These are phyloP conservation scores for Calvatia gigantea DNA, from an alignment of 768 basidiomycete genomes.

Conservation along the genomic window DNA sequence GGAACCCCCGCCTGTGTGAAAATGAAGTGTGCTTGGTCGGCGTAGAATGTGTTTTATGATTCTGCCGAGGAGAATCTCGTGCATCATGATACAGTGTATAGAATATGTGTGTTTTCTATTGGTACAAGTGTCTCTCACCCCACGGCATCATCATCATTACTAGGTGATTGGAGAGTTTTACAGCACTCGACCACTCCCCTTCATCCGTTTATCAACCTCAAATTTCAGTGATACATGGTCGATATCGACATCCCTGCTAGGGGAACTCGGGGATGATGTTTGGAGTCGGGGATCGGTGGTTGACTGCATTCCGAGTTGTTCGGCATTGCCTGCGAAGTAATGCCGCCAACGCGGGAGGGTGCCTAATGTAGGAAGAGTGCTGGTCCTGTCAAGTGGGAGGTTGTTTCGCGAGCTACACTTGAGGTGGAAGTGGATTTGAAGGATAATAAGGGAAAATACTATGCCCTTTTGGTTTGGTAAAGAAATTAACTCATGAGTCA, in stretches of 20 bases:
- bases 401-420: neutral
- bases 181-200: neutral
- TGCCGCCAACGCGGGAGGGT: slow-evolving; percentile 9
- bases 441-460: slow-evolving; percentile 7
- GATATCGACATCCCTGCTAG: neutral
- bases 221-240: neutral
- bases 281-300: slow-evolving; percentile 1
- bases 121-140: neutral
- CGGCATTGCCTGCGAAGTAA: neutral
- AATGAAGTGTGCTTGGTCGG: neutral
- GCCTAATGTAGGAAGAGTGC: slow-evolving; percentile 6
- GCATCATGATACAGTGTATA: neutral
- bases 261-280: neutral
- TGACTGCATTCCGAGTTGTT: neutral
- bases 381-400: neutral
- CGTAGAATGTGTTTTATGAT: neutral
- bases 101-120: neutral
- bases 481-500: neutral
- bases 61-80: neutral
- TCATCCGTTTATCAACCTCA: neutral
- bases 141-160: neutral
- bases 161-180: neutral
- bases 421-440: slow-evolving; percentile 8
- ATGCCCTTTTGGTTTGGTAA: slow-evolving; percentile 1
- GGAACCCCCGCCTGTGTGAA: neutral